These are phyloP conservation scores for Ascosphaera aggregata DNA, from an alignment of 2,329 filamentous ascomycete genomes.

Conservation along the genomic window DNA sequence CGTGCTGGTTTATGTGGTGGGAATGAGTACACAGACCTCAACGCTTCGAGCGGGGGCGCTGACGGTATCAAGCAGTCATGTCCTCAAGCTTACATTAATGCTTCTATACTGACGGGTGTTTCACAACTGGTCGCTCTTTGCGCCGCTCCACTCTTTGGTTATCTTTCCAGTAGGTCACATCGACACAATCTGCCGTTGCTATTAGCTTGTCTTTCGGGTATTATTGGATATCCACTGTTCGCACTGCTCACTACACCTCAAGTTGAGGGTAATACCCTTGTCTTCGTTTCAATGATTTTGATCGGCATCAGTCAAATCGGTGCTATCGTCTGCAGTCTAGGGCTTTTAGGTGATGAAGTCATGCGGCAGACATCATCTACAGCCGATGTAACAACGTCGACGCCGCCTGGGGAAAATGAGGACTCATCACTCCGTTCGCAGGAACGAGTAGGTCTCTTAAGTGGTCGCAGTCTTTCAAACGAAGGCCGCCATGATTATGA, in stretches of 20 bases:
- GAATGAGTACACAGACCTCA: slow-evolving; percentile 10
- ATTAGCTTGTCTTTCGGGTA: slow-evolving; percentile 45
- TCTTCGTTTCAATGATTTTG: slow-evolving; percentile 56
- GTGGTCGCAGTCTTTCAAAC: not conserved
- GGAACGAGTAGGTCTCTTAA: not conserved
- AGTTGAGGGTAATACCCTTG: slow-evolving; percentile 36
- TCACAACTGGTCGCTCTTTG: slow-evolving; percentile 72
- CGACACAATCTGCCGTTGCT: slow-evolving; percentile 52
- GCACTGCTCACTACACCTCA: slow-evolving; percentile 59
- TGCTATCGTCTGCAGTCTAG: slow-evolving; percentile 87
- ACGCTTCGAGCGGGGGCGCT: slow-evolving; percentile 10
- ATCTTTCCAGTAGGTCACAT: slow-evolving; percentile 44
- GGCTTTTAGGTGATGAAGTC: slow-evolving; percentile 61
- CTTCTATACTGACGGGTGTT: slow-evolving; percentile 67
- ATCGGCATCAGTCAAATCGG: slow-evolving; percentile 90
- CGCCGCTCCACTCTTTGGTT: slow-evolving; percentile 71
- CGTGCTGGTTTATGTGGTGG: slow-evolving; percentile 51
- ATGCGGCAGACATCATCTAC: slow-evolving; percentile 19
- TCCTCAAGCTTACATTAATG: slow-evolving; percentile 64
- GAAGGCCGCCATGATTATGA: slow-evolving; percentile 9
- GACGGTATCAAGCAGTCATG: slow-evolving; percentile 64
- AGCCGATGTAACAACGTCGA: not conserved
- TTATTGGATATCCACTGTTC: slow-evolving; percentile 56
- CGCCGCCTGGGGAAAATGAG: not conserved
- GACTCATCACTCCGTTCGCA: not conserved